Evolutionary conservation across 2,329 filamentous ascomycete species (phyloP).

Genomic region (Pseudogymnoascus pannorum): DNA sequence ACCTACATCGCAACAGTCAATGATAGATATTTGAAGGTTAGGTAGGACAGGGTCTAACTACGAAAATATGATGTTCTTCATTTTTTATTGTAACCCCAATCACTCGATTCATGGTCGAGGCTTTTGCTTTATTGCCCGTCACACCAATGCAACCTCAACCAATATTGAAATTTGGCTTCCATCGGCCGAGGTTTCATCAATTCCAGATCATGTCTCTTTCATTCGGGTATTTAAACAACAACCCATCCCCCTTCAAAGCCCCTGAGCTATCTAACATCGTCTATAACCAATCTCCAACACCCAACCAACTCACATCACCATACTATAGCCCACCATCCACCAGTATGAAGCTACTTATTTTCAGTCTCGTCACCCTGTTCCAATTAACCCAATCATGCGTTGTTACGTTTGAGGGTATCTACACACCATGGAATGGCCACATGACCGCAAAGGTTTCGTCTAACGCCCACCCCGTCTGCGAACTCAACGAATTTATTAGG

Average conservation of each 20-base stretch:
- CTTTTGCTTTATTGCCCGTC: not conserved
- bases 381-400: not conserved
- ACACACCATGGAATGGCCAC: not conserved
- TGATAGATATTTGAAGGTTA: not conserved
- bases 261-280: not conserved
- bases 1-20: not conserved
- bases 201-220: not conserved
- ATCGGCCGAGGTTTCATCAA: not conserved
- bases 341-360: not conserved
- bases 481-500: not conserved
- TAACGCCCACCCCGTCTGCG: not conserved
- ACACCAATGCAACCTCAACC: not conserved
- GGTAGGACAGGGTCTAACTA: not conserved
- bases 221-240: not conserved
- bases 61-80: not conserved
- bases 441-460: not conserved
- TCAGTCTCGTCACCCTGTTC: not conserved
- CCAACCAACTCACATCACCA: not conserved
- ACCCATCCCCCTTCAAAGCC: too few relatives aligned
- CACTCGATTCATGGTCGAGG: not conserved
- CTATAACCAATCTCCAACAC: not conserved
- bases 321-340: not conserved
- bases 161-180: not conserved
- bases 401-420: not conserved
- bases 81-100: not conserved